Conservation (phyloP, 352 stramenopile genomes). For the Phytophthora quininea region DNA sequence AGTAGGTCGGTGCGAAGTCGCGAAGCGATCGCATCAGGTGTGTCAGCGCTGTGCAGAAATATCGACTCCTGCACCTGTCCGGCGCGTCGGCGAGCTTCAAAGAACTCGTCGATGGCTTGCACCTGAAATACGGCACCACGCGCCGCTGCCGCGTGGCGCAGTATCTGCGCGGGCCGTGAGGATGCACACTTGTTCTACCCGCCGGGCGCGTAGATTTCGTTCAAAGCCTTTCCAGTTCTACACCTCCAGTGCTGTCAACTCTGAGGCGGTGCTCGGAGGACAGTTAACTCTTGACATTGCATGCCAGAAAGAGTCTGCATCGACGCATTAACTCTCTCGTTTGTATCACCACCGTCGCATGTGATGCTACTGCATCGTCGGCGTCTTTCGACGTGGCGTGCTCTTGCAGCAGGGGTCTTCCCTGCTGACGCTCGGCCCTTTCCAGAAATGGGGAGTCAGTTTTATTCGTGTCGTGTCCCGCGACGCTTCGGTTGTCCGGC, state of each 20-base stretch:
- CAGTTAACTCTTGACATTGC: slow-evolving; percentile 2
- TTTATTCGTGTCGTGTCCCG: background rate
- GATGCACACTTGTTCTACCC: slow-evolving; percentile 5
- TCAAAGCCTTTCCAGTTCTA: slow-evolving; percentile 4
- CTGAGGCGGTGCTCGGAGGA: slow-evolving; percentile 1
- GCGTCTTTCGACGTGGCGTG: background rate
- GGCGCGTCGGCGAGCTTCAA: background rate
- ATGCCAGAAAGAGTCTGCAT: background rate
- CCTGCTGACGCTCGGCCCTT: background rate
- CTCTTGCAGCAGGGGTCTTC: background rate
- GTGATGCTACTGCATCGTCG: background rate
- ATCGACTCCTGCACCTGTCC: background rate
- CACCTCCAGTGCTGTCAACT: slow-evolving; percentile 1
- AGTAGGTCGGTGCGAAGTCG: slow-evolving; percentile 25
- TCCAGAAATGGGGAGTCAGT: background rate
- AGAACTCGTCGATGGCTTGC: background rate
- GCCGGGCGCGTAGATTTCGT: slow-evolving; percentile 2
- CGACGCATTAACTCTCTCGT: background rate
- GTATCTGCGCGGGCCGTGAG: background rate
- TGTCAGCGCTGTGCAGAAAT: background rate
- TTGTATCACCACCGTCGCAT: background rate
- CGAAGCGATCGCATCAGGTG: background rate
- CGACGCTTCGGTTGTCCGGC: background rate
- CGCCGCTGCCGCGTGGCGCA: background rate
- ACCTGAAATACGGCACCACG: background rate